Conservation (phyloP, 2,329 filamentous ascomycete species). For the Colletotrichum neosansevieriae region DNA sequence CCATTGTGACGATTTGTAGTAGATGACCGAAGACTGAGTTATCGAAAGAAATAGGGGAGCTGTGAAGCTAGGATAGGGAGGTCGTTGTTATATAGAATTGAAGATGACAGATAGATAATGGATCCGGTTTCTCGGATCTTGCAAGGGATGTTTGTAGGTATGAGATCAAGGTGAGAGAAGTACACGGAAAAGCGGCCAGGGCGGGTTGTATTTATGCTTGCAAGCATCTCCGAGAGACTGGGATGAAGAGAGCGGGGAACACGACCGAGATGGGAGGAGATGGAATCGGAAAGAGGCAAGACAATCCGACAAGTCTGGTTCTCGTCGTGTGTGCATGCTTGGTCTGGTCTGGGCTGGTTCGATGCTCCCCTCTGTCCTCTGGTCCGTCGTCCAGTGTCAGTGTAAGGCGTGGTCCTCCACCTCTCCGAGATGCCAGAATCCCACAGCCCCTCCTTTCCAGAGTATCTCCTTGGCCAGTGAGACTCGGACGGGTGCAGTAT, state of each 20-base stretch:
- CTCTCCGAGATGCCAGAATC: slow-evolving; percentile 36
- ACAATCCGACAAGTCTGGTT: slow-evolving; percentile 32
- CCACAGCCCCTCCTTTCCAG: slow-evolving; percentile 38
- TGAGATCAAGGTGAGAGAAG: slow-evolving; percentile 23
- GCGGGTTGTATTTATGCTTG: slow-evolving; percentile 37
- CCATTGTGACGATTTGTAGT: slow-evolving; percentile 45
- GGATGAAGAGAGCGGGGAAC: slow-evolving; percentile 30
- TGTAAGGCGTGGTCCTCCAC: slow-evolving; percentile 30
- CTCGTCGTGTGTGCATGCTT: neutral
- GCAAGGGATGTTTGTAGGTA: slow-evolving; percentile 21
- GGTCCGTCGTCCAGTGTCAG: neutral
- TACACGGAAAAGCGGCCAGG: slow-evolving; percentile 13
- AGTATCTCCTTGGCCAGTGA: slow-evolving; percentile 35
- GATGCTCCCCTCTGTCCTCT: slow-evolving; percentile 7
- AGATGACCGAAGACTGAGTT: slow-evolving; percentile 16
- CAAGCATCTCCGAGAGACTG: slow-evolving; percentile 20
- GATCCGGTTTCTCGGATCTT: slow-evolving; percentile 23
- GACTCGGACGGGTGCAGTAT: slow-evolving; percentile 15
- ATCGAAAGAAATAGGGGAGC: neutral
- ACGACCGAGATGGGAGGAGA: slow-evolving; percentile 4
- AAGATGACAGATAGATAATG: neutral
- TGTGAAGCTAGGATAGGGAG: slow-evolving; percentile 20
- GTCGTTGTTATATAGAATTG: slow-evolving; percentile 27
- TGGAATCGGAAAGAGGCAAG: slow-evolving; percentile 30
- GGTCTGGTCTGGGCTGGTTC: slow-evolving; percentile 13